Conservation (phyloP, 306 rosid genomes). For the Myrica gale region DNA sequence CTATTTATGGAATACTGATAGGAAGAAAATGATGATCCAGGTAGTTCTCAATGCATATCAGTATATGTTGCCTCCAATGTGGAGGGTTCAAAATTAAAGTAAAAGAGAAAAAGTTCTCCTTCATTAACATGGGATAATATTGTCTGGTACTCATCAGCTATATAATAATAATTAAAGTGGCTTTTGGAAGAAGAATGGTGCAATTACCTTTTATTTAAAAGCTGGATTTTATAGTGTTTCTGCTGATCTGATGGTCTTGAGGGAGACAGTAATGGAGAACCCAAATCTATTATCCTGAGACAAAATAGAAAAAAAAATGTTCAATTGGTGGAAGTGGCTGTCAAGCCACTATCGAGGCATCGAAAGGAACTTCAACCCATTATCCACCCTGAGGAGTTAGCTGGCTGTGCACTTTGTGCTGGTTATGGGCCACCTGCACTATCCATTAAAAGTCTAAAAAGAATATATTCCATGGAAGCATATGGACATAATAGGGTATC, state of each 20-base stretch:
- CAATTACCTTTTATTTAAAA: slow-evolving; percentile 20
- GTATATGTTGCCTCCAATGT: slow-evolving; percentile 3
- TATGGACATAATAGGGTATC: slow-evolving; percentile 30
- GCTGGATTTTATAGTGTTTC: slow-evolving; percentile 7
- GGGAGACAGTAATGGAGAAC: neutral
- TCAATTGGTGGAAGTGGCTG: slow-evolving; percentile 4
- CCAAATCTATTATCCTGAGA: neutral
- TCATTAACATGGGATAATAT: slow-evolving; percentile 22
- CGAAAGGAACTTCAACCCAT: slow-evolving; percentile 34
- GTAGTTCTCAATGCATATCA: neutral
- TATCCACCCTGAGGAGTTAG: slow-evolving; percentile 33
- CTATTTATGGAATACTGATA: slow-evolving; percentile 12
- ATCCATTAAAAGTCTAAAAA: slow-evolving; percentile 5
- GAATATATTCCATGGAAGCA: too few species aligned
- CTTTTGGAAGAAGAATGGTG: slow-evolving; percentile 24
- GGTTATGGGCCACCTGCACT: slow-evolving; percentile 34
- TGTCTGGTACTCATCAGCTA: neutral
- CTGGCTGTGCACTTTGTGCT: slow-evolving; percentile 39
- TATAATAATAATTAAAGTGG: slow-evolving; percentile 4
- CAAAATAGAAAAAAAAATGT: neutral
- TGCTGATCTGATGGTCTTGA: neutral
- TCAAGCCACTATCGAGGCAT: slow-evolving; percentile 35
- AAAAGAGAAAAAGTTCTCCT: neutral
- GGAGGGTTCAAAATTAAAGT: slow-evolving; percentile 23
- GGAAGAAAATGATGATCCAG: neutral